Evolutionary conservation across 768 basidiomycete species (phyloP).

Genomic region (Leccinellum rugosiceps): DNA sequence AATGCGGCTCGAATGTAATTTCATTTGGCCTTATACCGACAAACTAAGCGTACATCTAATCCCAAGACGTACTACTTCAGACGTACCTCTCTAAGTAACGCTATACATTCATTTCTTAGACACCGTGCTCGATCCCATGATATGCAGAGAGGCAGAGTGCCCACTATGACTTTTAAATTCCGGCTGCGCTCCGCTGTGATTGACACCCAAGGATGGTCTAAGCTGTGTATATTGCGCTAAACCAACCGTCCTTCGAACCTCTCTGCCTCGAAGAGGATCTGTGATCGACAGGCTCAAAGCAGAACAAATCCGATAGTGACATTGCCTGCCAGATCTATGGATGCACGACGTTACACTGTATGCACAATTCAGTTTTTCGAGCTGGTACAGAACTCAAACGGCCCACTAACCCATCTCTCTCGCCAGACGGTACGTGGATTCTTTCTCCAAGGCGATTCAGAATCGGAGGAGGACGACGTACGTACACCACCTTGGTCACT

Average conservation of each 20-base stretch:
- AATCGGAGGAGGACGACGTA: conserved; percentile 8
- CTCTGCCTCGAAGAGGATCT: neutral
- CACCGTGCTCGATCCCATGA: too few species aligned
- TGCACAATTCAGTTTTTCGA: neutral
- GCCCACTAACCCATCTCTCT: neutral
- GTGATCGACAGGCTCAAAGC: neutral
- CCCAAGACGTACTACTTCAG: too few species aligned
- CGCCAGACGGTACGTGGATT: conserved; percentile 8
- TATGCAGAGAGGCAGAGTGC: neutral
- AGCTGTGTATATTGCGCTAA: neutral
- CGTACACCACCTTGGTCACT: neutral
- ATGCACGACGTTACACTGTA: conserved; percentile 15
- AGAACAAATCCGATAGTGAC: neutral
- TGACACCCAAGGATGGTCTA: neutral
- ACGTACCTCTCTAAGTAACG: too few species aligned
- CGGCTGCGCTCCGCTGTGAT: neutral
- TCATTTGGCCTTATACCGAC: neutral
- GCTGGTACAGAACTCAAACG: neutral
- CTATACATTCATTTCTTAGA: too few species aligned
- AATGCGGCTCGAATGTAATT: neutral
- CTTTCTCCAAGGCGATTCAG: conserved; percentile 23
- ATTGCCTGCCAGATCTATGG: conserved; percentile 1
- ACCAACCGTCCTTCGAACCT: neutral
- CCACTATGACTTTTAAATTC: neutral
- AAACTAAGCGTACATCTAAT: too few species aligned